Evolutionary conservation across 108 stramenopile genomes (phyloP), one percentile per base, ranked within the genome.

Genomic region (Nannochloropsis oceanica): DNA sequence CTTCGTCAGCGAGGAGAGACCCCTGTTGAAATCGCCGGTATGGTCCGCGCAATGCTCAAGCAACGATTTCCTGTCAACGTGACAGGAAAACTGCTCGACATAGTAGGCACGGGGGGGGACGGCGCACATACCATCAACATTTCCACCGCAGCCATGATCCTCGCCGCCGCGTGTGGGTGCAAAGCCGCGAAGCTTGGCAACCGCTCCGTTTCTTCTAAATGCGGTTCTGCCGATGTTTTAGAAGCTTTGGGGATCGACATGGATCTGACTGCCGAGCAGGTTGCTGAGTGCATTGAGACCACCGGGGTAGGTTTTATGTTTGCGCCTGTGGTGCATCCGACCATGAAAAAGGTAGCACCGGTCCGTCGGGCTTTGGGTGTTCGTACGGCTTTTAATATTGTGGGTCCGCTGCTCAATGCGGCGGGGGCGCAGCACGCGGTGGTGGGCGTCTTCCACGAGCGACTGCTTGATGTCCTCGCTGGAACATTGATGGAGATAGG

Each of bases 81-180:
- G 20, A 43, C 80, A 20, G 91, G 82, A 79, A 94, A 94, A 82
- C 85, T 98, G n/a, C 87, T 99, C 34, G 98, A 99, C 87, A 98
- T 99, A 89, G 97, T 97, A 26, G 98, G 98, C 34, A 99, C 98
- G 22, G 98, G 98, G n/a, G 98, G 98, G 27, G 98, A 99, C 87
- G 97, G 97, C 24, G 97, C 97, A 44, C 95, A 97, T 88, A 99
- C 98, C 46, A 96, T 99, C 89, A 99, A 99, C 87, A 96, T 99
- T 84, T 93, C 93, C 79, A 99, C 98, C 0, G 96, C 97, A 0
- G 91, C 93, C 43, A 96, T 95, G 12, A 95, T 99, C 24, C 86
- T 99, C 24, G 95, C 96, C n/a, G 98, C 98, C 22, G 97, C 97
- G 2, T 94, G 93, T 84, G 98, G 98, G 9, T 94, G 94, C 88